Percentiles rank a stretch among this genome's conserved stretches.
Conservation (phyloP, 2,329 filamentous ascomycete species). For the Gnomoniopsis smithogilvyi region DNA sequence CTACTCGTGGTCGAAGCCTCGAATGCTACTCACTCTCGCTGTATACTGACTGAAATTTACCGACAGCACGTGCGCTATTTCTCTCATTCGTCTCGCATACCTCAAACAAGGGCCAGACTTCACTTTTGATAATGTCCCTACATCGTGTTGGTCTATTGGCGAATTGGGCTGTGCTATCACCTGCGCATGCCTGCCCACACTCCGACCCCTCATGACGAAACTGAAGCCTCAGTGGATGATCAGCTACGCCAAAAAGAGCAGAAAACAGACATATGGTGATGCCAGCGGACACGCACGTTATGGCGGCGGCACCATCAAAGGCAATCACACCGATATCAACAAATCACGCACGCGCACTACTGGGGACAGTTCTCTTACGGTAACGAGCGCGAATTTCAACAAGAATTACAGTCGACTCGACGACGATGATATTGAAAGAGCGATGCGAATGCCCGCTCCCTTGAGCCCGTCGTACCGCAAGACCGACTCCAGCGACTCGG, state of each 20-base stretch:
- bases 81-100: conserved; percentile 35
- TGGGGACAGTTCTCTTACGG: neutral
- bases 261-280: neutral
- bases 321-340: neutral
- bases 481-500: neutral
- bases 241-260: neutral
- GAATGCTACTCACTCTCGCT: neutral
- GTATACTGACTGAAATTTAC: neutral
- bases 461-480: neutral
- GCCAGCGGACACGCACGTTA: neutral
- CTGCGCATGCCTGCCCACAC: conserved; percentile 34
- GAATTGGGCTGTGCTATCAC: conserved; percentile 33
- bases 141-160: conserved; percentile 33
- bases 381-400: neutral
- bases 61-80: conserved; percentile 33
- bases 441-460: neutral
- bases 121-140: conserved; percentile 35
- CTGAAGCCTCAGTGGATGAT: conserved; percentile 20
- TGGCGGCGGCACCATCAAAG: neutral
- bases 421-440: conserved; percentile 7
- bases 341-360: neutral
- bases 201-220: conserved; percentile 27
- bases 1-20: neutral
- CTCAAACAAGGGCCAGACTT: conserved; percentile 31
- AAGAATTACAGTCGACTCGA: conserved; percentile 7